Evolutionary conservation across 2,329 filamentous ascomycete species (phyloP), one percentile per base, ranked within the genome.

Genomic region (Cladophialophora carrionii): DNA sequence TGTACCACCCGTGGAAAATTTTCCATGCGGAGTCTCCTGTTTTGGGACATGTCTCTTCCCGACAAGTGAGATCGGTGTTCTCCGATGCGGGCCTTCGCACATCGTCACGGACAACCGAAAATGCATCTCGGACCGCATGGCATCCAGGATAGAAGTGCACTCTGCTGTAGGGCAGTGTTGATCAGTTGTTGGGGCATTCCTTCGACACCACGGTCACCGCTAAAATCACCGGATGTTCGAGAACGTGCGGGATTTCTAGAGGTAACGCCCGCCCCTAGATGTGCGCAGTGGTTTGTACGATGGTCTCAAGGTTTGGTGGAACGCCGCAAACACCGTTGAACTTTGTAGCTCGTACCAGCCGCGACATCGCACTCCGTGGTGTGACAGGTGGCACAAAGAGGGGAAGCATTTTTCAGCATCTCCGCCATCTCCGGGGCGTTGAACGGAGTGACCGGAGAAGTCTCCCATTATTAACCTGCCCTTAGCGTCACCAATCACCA

Each of bases 371-470:
- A 22, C 48, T 8, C n/a, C 20, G 57, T 41, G 17, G 22, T 22
- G 54, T 63, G 24, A 32, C 61, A 32, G 20, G 24, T 8, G 22
- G 7, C 26, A 26, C 10, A 29, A 26, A 2, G 53, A 52, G 41
- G 26, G 48, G 24, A n/a, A 22, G 53, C 53, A 63, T 64, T 59
- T 52, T 20, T 61, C 49, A 56, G 57, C 62, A 37, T 61, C 62
- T 64, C 62, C 57, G 62, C 34, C 61, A 43, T 63, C 55, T 63
- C 57, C 62, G 59, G 55, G 32, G 26, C 59, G 26, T 53, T 3
- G n/a, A 12, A 34, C 46, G 51, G 10, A 48, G 52, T 7, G n/a
- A 12, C 26, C 46, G 51, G 10, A 48, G 52, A 48, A 20, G 46
- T 58, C n/a, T 58, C 0, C 14, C 22, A 10, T 10, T 1, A 14